These are phyloP conservation scores for Diaporthe sp. DNA, from an alignment of 2,329 filamentous ascomycete species.

Conservation along the genomic window DNA sequence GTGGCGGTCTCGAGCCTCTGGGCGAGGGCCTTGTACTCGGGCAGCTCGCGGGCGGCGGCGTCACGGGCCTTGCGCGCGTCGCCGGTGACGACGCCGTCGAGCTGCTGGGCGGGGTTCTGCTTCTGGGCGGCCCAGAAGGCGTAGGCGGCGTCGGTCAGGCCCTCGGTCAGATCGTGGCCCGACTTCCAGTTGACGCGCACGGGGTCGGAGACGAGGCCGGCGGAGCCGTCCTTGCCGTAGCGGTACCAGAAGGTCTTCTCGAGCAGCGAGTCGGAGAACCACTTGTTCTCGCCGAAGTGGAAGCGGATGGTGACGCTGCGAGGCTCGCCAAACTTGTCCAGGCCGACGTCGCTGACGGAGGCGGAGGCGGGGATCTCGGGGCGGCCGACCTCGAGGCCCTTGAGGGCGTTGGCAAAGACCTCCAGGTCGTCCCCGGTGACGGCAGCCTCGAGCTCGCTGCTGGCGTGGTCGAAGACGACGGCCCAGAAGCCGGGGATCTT, in stretches of 20 bases:
- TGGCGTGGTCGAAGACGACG: conserved; percentile 72
- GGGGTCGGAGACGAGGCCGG: conserved; percentile 72
- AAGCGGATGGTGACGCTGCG: conserved; percentile 70
- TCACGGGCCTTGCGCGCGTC: conserved; percentile 42
- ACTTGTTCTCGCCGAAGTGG: conserved; percentile 72
- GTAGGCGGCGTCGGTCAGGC: conserved; percentile 72
- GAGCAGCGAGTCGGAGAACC: conserved; percentile 71
- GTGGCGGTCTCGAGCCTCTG: conserved; percentile 60
- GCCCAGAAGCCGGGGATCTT: conserved; percentile 78
- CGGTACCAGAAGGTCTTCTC: conserved; percentile 79
- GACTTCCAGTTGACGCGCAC: conserved; percentile 77
- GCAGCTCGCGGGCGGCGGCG: conserved; percentile 51
- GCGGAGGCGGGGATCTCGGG: conserved; percentile 55
- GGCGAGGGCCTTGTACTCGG: conserved; percentile 67
- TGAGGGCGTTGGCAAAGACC: conserved; percentile 69
- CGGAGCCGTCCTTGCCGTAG: conserved; percentile 61
- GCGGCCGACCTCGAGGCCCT: conserved; percentile 65
- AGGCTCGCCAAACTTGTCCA: conserved; percentile 67
- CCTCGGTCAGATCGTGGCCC: conserved; percentile 74
- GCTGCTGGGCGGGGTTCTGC: conserved; percentile 49
- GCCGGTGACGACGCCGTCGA: conserved; percentile 37
- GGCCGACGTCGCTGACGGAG: conserved; percentile 49
- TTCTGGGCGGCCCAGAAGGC: conserved; percentile 70
- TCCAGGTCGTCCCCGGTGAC: conserved; percentile 72
- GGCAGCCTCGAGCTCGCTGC: conserved; percentile 73